A percentile compares a stretch with the other conserved stretches of the same genome.
Evolutionary conservation across 179 eudicot genomes (phyloP).

Genomic region (Drosera spatulata): DNA sequence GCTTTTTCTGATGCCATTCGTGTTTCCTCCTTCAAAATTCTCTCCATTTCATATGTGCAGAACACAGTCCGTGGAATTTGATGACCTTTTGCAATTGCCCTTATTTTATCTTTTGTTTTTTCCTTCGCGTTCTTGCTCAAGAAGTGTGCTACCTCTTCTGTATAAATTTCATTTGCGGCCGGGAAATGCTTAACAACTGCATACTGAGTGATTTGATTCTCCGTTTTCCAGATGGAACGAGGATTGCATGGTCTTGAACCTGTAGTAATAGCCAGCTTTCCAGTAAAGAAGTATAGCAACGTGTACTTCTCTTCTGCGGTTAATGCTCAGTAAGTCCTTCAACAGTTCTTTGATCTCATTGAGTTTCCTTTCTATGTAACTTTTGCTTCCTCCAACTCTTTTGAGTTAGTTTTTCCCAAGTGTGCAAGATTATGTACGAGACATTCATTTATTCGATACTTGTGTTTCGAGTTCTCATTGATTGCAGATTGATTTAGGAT

Average conservation of each 20-base stretch:
- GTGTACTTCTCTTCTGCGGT: conserved; percentile 46
- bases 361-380: not conserved
- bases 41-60: too few species aligned
- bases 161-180: not conserved
- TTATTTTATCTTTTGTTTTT: not conserved
- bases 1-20: too few species aligned
- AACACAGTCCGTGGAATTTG: too few species aligned
- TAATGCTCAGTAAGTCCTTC: conserved; percentile 62
- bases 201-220: conserved; percentile 7
- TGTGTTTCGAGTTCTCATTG: too few species aligned
- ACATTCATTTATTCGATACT: too few species aligned
- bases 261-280: conserved; percentile 54
- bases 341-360: not conserved
- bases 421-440: too few species aligned
- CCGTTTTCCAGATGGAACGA: conserved; percentile 54
- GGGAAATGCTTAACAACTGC: not conserved
- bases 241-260: conserved; percentile 72
- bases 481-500: too few species aligned
- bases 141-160: not conserved
- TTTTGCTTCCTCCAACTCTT: too few species aligned
- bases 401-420: too few species aligned
- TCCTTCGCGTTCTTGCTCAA: too few species aligned
- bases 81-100: too few species aligned
- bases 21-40: too few species aligned
- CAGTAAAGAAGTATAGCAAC: conserved; percentile 64